These are phyloP conservation scores for Aspergillus versicolor DNA, from an alignment of 2,329 filamentous ascomycete species.

Conservation along the genomic window DNA sequence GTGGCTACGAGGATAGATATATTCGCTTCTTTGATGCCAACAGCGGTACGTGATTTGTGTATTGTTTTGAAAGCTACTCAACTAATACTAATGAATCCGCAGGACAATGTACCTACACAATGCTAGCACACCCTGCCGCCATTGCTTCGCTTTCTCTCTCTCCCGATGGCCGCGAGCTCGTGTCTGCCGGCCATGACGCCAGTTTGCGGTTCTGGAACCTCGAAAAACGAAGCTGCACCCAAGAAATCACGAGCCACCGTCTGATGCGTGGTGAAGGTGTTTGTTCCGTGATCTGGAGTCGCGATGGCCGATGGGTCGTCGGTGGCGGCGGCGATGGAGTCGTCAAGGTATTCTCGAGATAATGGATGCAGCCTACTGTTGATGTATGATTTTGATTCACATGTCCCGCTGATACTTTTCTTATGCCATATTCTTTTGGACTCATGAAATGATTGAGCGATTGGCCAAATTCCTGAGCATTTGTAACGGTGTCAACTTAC, in stretches of 20 bases:
- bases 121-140: slow-evolving; percentile 92
- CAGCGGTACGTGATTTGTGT: slow-evolving; percentile 69
- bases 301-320: slow-evolving; percentile 91
- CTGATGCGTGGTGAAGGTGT: slow-evolving; percentile 96
- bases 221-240: slow-evolving; percentile 91
- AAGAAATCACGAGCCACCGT: slow-evolving; percentile 90
- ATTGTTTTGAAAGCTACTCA: slow-evolving; percentile 10
- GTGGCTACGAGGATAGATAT: slow-evolving; percentile 92
- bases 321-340: slow-evolving; percentile 93
- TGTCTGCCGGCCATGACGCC: slow-evolving; percentile 93
- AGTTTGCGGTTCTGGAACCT: slow-evolving; percentile 95
- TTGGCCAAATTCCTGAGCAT: slow-evolving; percentile 37
- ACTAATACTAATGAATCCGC: slow-evolving; percentile 14
- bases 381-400: slow-evolving; percentile 30
- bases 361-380: slow-evolving; percentile 18
- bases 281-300: slow-evolving; percentile 91
- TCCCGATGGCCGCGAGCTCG: slow-evolving; percentile 88
- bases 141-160: slow-evolving; percentile 90
- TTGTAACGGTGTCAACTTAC: slow-evolving; percentile 36
- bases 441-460: slow-evolving; percentile 37
- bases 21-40: slow-evolving; percentile 98
- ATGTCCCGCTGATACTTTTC: slow-evolving; percentile 19
- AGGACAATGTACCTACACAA: slow-evolving; percentile 99
- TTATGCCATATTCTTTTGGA: slow-evolving; percentile 30
- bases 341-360: slow-evolving; percentile 76